Conservation (phyloP, 805 yeast species). For the Monosporozyma unispora region DNA sequence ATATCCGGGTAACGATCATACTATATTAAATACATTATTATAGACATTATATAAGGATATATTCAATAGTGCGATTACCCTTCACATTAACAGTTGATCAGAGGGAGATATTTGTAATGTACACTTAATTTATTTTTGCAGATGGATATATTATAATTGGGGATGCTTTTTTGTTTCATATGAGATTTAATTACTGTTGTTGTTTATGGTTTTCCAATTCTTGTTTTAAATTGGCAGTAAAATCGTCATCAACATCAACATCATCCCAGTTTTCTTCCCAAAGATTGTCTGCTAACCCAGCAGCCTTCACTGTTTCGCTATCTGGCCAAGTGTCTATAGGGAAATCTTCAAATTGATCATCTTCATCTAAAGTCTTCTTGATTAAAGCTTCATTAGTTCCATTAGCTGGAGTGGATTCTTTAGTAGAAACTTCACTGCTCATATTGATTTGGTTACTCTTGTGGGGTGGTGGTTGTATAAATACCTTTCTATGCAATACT, state of each 20-base stretch:
- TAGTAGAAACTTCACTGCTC: not conserved
- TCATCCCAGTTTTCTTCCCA: conserved; percentile 99
- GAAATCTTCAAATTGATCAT: conserved; percentile 95
- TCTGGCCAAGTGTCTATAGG: conserved; percentile 85
- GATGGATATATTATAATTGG: not conserved
- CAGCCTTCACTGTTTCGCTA: conserved; percentile 41
- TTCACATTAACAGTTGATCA: not conserved
- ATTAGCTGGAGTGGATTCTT: not conserved
- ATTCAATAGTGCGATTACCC: not conserved
- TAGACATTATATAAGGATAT: not conserved
- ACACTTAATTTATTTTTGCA: not conserved
- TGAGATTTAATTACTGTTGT: not conserved
- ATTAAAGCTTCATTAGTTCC: not conserved
- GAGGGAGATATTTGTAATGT: not conserved
- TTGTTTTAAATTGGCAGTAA: conserved; percentile 61
- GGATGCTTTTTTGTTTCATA: not conserved
- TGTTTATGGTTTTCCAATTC: conserved; percentile 23
- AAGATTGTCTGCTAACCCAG: conserved; percentile 45
- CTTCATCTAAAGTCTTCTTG: conserved; percentile 66
- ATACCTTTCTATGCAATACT: not conserved
- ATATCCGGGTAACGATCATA: not conserved
- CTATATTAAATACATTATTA: not conserved
- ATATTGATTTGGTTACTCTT: not conserved
- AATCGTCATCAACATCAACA: conserved; percentile 86
- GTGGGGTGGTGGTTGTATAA: not conserved